Evolutionary conservation across 345 rosid genomes (phyloP).

Genomic region (Acer yangbiense): DNA sequence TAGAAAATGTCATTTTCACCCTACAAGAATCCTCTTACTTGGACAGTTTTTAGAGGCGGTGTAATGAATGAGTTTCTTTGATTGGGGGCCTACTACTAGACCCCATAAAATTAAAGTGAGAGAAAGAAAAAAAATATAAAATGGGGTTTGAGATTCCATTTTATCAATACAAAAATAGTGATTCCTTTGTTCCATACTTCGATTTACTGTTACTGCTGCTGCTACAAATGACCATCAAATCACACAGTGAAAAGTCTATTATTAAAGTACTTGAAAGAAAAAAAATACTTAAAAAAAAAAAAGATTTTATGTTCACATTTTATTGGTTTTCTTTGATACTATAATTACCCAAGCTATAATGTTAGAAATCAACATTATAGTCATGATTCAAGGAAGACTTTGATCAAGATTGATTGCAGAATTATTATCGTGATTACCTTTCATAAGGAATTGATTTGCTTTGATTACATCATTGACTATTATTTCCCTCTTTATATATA

Average conservation of each 20-base stretch:
- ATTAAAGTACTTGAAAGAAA: too few species aligned
- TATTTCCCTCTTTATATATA: too few species aligned
- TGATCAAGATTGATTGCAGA: too few species aligned
- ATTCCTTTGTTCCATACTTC: background rate
- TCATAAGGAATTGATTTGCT: too few species aligned
- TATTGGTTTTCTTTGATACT: background rate
- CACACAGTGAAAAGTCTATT: background rate
- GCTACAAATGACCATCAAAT: background rate
- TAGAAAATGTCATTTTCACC: constrained; percentile 5
- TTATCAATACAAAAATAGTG: constrained; percentile 7
- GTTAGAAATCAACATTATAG: too few species aligned
- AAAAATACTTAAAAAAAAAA: too few species aligned
- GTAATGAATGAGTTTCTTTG: background rate
- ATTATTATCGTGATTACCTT: too few species aligned
- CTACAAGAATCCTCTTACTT: background rate
- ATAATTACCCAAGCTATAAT: background rate
- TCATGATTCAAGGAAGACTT: too few species aligned
- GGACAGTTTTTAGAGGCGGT: background rate
- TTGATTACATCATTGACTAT: too few species aligned
- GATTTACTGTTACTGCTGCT: too few species aligned
- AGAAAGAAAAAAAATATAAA: too few species aligned
- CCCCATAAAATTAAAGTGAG: background rate
- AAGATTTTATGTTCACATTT: too few species aligned
- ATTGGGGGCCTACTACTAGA: background rate
- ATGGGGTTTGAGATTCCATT: constrained; percentile 13